Evolutionary conservation across 2,329 filamentous ascomycete genomes (phyloP), one percentile per base, ranked within the genome.

Genomic region (Alternaria dauci): DNA sequence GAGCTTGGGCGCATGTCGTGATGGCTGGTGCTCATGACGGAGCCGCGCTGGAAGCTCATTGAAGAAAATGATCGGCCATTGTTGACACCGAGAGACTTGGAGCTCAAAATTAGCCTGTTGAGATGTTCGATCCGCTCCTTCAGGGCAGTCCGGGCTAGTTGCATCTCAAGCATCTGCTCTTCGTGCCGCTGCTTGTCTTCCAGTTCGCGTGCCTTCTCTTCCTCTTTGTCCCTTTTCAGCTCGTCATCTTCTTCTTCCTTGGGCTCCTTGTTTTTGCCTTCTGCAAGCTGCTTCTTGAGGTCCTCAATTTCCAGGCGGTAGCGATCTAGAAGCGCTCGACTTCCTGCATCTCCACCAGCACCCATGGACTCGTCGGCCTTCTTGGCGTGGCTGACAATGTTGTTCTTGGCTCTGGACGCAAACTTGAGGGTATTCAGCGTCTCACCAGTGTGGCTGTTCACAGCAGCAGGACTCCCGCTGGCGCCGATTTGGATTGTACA

Each of bases 101-200:
- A 98, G 76, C 93, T 96, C 61, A 99, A 82, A 66, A 99, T 98
- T 51, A 99, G 84, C 48, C 94, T 89, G 79, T 98, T 99, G 47
- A 99, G 84, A 78, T 99, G 95, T 76, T 97, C 94, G 71, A 99
- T 99, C 30, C 95, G 90, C 82, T 99, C 95, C 78, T 98, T 99
- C 55, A 99, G 82, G 0, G 95, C 95, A 1, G 95, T 99, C 42
- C 95, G 89, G 32, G 95, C 95, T 47, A 99, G 86, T 77, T 99
- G 95, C 92, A 99, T 98, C 79, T 99, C 95, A 55, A 99, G 85
- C 86, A 99, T 94, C 78, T 99, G 95, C 81, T 98, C 95, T 75
- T 97, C 94, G 69, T 97, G 95, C 39, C 93, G 88, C 68, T 92
- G 87, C 68, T 93, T 89, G 8, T 91, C 91, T 79, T 97, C 92